Percentiles rank a stretch among this genome's conserved stretches.
Evolutionary conservation across 2,329 filamentous ascomycete species (phyloP).

Genomic region (Fusarium lyarnte): DNA sequence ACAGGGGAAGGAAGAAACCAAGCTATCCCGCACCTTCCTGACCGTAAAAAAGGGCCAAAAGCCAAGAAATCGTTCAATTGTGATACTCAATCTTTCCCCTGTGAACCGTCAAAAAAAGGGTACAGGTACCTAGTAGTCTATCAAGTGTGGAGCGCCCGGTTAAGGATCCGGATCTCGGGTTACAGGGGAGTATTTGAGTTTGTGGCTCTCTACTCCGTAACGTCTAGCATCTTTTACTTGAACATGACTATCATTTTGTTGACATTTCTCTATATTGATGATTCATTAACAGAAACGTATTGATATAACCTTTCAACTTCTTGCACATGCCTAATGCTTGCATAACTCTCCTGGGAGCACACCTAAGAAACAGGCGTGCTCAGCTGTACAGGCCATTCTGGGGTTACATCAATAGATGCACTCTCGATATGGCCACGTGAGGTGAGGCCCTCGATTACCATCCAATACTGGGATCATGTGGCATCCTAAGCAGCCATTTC

Average conservation of each 20-base stretch:
- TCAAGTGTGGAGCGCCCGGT: conserved; percentile 20
- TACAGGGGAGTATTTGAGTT: conserved; percentile 1
- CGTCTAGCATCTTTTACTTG: background rate
- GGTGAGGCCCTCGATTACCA: conserved; percentile 27
- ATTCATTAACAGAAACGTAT: background rate
- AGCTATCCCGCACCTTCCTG: conserved; percentile 10
- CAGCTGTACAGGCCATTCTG: conserved; percentile 27
- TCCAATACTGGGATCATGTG: conserved; percentile 17
- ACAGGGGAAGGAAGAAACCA: conserved; percentile 9
- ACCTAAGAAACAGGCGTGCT: background rate
- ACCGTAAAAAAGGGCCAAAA: conserved; percentile 21
- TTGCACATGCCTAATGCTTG: background rate
- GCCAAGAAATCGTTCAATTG: conserved; percentile 34
- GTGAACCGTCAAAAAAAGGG: conserved; percentile 6
- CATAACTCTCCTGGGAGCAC: background rate
- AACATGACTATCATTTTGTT: background rate
- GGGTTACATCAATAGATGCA: conserved; percentile 22
- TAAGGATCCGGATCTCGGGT: conserved; percentile 15
- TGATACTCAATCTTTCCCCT: conserved; percentile 30
- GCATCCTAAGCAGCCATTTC: background rate
- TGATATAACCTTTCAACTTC: background rate
- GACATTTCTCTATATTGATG: background rate
- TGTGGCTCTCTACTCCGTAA: background rate
- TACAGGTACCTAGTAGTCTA: background rate
- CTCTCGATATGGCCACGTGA: conserved; percentile 28